Base-by-base conservation (phyloP, 768 basidiomycete species). In the Pleurotus tuoliensis region DNA sequence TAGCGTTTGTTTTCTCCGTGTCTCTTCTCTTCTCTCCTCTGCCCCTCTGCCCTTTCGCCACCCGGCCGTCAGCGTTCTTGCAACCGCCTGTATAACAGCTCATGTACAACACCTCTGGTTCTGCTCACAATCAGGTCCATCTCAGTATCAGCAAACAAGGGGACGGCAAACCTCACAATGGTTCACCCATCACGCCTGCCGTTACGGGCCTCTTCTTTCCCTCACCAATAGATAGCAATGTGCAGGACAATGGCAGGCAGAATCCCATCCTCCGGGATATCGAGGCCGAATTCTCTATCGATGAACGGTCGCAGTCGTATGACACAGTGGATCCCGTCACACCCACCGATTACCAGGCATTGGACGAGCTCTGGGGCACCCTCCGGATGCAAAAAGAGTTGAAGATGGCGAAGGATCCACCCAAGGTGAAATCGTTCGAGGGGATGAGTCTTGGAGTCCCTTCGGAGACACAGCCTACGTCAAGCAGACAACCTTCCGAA, bases 351-450 rank as follows among this genome's bases (percentile, higher is more conserved):
- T 64, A 70, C 25, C 63, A 72, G 30, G 72, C 76, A 12, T 70
- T 89, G 59, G 79, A 87, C 62, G 71, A 80, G 18, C 69, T 90
- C n/a, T 90, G 88, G 88, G 78, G 72, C 56, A 76, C 79, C 55
- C 78, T 90, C 52, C 79, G 86, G 45, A 78, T 80, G 66, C 75
- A 80, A 69, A 90, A 89, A 68, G 82, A 82, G 49, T 77, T 74
- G 60, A 79, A 79, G 62, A 84, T 89, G 77, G 85, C 84, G 43
- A 82, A 82, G 61, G 79, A 84, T 62, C 82, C 82, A 51, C 79
- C 83, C 27, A 90, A 90, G 68, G 84, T 89, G 45, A 81, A 83
- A 67, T 89, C 87, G 18, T 75, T 89, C 18, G 86, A 85, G 65
- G 76, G 73, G 58, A 60, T 68, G 9, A 68, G 64, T 25, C 70